These are phyloP conservation scores for Fusarium verrucosum DNA, from an alignment of 2,329 filamentous ascomycete species.

Conservation along the genomic window DNA sequence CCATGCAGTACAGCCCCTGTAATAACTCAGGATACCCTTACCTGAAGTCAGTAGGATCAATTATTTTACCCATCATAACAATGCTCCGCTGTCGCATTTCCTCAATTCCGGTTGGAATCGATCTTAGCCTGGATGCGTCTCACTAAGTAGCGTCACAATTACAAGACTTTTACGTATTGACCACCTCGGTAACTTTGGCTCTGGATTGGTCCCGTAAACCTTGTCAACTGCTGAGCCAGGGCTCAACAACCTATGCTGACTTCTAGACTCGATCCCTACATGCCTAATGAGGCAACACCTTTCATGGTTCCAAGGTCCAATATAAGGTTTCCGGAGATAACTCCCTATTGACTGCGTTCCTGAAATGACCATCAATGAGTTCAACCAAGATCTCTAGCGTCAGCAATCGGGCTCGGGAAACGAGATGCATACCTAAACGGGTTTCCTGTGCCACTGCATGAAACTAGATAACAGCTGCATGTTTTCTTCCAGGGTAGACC, in stretches of 20 bases:
- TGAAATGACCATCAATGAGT: conserved; percentile 8
- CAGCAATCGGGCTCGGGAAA: conserved; percentile 18
- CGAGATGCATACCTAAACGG: background rate
- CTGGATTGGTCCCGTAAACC: background rate
- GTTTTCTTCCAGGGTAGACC: background rate
- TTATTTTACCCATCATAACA: too few relatives aligned
- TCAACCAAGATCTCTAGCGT: background rate
- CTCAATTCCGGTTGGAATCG: too few relatives aligned
- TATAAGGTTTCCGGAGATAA: conserved; percentile 18
- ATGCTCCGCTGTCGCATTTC: too few relatives aligned
- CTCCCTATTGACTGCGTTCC: conserved; percentile 12
- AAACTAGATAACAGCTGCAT: background rate
- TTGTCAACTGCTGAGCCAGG: background rate
- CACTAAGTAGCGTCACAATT: too few relatives aligned
- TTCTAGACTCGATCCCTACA: background rate
- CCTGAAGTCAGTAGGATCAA: too few relatives aligned
- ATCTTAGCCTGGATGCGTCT: too few relatives aligned
- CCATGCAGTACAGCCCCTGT: too few relatives aligned
- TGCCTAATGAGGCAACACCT: background rate
- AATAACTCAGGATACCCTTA: too few relatives aligned
- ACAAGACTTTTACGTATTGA: too few relatives aligned
- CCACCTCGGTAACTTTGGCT: too few relatives aligned
- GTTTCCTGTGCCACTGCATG: background rate
- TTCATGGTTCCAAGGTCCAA: background rate
- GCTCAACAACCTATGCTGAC: background rate